A percentile compares a stretch with the other conserved stretches of the same genome.
These are phyloP conservation scores for Termitomyces sp. DNA, from an alignment of 768 basidiomycete species.

Conservation along the genomic window DNA sequence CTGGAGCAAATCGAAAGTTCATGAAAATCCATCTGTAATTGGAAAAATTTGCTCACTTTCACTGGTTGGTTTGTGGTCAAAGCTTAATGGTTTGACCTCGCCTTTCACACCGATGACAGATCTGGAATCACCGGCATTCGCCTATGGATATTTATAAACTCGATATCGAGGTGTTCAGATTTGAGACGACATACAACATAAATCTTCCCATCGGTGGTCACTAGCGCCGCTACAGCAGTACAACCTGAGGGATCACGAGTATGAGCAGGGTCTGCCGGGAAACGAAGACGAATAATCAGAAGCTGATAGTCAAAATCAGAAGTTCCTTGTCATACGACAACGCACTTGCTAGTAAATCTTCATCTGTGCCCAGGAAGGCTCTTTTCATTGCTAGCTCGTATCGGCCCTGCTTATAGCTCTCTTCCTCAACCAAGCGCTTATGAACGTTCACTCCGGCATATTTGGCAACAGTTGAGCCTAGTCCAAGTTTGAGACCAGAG, in stretches of 20 bases:
- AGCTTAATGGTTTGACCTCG: slow-evolving; percentile 82
- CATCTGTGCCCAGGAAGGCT: slow-evolving; percentile 92
- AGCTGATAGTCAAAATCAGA: slow-evolving; percentile 6
- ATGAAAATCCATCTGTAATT: background rate
- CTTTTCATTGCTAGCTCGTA: slow-evolving; percentile 80
- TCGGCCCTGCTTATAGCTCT: slow-evolving; percentile 63
- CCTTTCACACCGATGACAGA: slow-evolving; percentile 85
- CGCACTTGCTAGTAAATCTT: slow-evolving; percentile 84
- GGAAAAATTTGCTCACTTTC: slow-evolving; percentile 48
- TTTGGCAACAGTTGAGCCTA: slow-evolving; percentile 81
- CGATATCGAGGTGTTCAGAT: slow-evolving; percentile 1
- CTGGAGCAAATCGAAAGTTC: slow-evolving; percentile 24
- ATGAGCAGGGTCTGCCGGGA: slow-evolving; percentile 70
- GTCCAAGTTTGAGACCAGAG: slow-evolving; percentile 9
- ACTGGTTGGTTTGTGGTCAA: slow-evolving; percentile 94
- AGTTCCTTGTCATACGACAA: slow-evolving; percentile 8
- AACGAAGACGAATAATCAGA: slow-evolving; percentile 8
- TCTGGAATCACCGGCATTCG: slow-evolving; percentile 96
- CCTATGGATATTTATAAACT: slow-evolving; percentile 45
- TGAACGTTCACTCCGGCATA: slow-evolving; percentile 87
- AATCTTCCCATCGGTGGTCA: slow-evolving; percentile 76
- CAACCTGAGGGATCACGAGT: slow-evolving; percentile 93
- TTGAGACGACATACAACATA: slow-evolving; percentile 58
- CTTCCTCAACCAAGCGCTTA: slow-evolving; percentile 68
- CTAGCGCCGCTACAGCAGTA: slow-evolving; percentile 86